phyloP scores from a whole-genome alignment of 305 asterid species.

The Rubia tinctorum region DNA sequence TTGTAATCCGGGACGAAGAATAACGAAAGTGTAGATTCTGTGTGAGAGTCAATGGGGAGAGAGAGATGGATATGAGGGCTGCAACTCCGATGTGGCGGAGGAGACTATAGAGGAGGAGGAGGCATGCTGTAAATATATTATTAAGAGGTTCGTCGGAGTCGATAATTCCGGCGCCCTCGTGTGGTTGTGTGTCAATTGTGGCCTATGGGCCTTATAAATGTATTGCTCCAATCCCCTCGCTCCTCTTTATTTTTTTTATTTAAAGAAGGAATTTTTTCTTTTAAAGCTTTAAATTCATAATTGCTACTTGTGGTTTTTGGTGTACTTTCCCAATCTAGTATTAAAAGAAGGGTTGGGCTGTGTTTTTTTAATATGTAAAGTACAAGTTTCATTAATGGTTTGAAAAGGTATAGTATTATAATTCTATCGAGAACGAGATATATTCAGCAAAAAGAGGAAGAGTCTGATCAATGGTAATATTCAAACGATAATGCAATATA shows the following conservation, averaged over 20 bases:
- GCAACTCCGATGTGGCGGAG: conserved; percentile 44
- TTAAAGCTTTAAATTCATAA: no score
- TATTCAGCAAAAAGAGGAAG: no score
- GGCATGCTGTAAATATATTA: neutral
- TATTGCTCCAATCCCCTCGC: neutral
- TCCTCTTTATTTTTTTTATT: neutral
- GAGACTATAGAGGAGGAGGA: conserved; percentile 11
- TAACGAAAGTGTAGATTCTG: neutral
- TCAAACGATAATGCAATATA: no score
- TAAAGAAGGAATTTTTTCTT: neutral
- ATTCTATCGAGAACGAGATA: no score
- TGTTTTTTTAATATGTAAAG: neutral
- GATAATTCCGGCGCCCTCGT: conserved; percentile 26
- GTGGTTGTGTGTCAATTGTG: conserved; percentile 16
- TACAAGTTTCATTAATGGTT: no score
- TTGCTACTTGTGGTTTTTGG: neutral
- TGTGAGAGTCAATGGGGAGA: conserved; percentile 13
- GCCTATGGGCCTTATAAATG: conserved; percentile 3
- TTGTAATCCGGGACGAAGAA: conserved; percentile 14
- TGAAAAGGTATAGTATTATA: no score
- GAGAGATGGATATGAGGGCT: conserved; percentile 21
- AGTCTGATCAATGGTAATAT: no score
- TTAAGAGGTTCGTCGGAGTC: conserved; percentile 20
- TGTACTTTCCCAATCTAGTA: neutral
- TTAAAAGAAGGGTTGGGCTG: neutral